Base-by-base conservation (phyloP, 306 rosid genomes). In the Parietaria judaica region DNA sequence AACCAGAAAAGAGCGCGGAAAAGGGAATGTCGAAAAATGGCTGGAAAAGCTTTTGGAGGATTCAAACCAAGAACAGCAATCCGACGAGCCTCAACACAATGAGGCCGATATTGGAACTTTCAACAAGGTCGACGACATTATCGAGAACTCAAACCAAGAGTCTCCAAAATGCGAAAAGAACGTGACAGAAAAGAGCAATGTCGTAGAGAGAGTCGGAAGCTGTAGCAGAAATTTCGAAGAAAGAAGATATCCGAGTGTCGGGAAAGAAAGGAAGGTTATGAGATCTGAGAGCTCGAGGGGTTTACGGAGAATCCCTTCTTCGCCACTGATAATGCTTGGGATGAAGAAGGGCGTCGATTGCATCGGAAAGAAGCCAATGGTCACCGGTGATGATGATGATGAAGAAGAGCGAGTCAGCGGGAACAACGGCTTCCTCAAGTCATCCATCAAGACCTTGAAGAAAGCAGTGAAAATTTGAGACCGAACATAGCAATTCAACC, bases 11-110 rank as follows among this genome's bases (percentile, higher is more conserved):
- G 72, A 60, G 55, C 90, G 97, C 4, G 99, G 99, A 47, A 88
- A 83, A 80, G 99, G 95, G 60, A 94, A 88, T 63, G 75, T 94
- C 16, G 99, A 94, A 67, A 94, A 86, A 67, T 94, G 99, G 99
- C 97, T 94, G 56, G 86, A 88, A 67, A 74, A 88, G 75, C 89
- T 94, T 73, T 74, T 94, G 61, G 95, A 84, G 51, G 74, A 75
- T 63, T 49, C 53, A 7, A 67, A 71, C 63, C 83, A 74, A 56
- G 86, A 65, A 65, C 84, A 67, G 63, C 75, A 54, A 47, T 48
- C 63, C 44, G 68, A 69, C 17, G 73, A 67, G 35, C 64, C 73
- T 56, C 72, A 65, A 64, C 80, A 75, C 57, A 66, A 74, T 52
- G 66, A 72, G 70, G 67, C 56, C 59, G 81, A 15, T 70, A 62